phyloP scores from a whole-genome alignment of 2,329 filamentous ascomycete genomes.

The Sporothrix luriei region DNA sequence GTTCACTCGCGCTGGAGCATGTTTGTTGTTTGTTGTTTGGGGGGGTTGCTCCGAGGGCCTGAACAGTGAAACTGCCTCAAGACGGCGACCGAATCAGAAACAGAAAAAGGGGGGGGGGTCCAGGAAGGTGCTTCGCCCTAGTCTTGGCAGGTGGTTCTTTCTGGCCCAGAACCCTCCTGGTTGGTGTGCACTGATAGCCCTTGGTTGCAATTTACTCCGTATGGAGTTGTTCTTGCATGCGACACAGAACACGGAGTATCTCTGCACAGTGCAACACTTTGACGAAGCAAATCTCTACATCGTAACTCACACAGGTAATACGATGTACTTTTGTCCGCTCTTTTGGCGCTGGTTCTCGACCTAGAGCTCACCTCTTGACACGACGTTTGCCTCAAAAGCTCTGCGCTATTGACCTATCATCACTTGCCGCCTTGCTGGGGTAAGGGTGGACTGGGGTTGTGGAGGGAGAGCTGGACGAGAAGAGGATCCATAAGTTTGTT shows the following conservation, averaged over 20 bases:
- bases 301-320: background rate
- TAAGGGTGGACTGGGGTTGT: constrained; percentile 6
- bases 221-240: background rate
- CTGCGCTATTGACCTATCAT: constrained; percentile 16
- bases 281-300: background rate
- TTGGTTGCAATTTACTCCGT: background rate
- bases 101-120: background rate
- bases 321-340: background rate
- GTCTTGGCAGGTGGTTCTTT: constrained; percentile 15
- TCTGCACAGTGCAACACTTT: constrained; percentile 15
- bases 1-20: background rate
- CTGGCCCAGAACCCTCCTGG: background rate
- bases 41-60: constrained; percentile 24
- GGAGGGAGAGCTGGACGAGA: background rate
- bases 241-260: background rate
- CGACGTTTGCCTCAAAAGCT: constrained; percentile 20
- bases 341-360: background rate
- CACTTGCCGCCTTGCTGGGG: constrained; percentile 27
- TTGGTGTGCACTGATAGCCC: background rate
- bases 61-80: constrained; percentile 23
- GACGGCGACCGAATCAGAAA: constrained; percentile 28
- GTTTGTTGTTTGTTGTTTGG: too few relatives aligned
- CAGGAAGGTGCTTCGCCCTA: background rate
- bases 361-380: background rate
- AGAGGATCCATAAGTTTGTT: background rate